Evolutionary conservation across 345 rosid genomes (phyloP), one percentile per base, ranked within the genome.

Genomic region (Syzygium aqueum): DNA sequence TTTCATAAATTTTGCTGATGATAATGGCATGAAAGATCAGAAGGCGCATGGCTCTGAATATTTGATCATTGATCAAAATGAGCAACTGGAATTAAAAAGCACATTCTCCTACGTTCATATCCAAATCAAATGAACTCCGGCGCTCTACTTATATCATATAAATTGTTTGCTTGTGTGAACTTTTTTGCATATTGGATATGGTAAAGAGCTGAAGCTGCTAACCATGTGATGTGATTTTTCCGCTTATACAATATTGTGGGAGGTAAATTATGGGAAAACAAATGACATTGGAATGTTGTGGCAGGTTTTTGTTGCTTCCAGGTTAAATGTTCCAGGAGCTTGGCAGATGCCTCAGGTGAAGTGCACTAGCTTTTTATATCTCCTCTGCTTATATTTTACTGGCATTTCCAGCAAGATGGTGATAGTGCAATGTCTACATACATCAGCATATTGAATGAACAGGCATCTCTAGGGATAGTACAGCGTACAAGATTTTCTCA

Each of bases 271-370:
- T 52, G 78, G 63, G 85, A 25, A 54, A 78, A 30, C 30, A 78
- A 63, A 16, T 53, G 51, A 33, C 53, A 3, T 51, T 33, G 23
- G 43, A n/a, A 40, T 86, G 86, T 82, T 49, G 28, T 87, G 65
- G 88, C 93, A 97, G 99, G 93, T 97, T 33, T 97, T 97, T 91
- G 99, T 97, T 90, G 99, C 95, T 53, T 96, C 99, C 5, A 97
- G 98, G 88, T 90, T 97, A 91, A 97, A 97, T 91, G 99, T 97
- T 90, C 99, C 99, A 2, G 99, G 99, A 94, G 99, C 99, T 43
- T 97, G 99, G 99, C 99, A 97, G 94, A 97, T 97, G 99, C 99
- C 99, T 88, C 99, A 97, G 99, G 99, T 95, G 86, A 57, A 88
- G 33, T 37, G 67, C 28, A 56, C 30, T 23, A 80, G 37, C 86